phyloP scores from a whole-genome alignment of 768 basidiomycete species.

The Agrocybe chaxingu region DNA sequence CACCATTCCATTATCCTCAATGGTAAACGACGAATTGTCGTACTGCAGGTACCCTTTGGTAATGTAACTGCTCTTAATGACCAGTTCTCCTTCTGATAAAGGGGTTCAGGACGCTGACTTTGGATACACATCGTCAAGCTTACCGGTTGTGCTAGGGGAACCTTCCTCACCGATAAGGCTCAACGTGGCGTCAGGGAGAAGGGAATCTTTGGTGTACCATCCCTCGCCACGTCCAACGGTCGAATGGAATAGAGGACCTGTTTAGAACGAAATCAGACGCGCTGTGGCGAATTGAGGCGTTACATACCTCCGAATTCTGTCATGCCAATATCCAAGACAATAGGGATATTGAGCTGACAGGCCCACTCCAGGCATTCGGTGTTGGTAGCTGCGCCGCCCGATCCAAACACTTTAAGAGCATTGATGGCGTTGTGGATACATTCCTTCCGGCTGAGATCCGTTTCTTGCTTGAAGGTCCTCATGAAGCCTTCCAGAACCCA shows the following conservation, averaged over 20 bases:
- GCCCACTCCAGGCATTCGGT: conserved; percentile 27
- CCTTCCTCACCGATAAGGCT: conserved; percentile 23
- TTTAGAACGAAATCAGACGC: not conserved
- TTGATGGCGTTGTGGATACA: conserved; percentile 18
- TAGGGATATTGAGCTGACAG: conserved; percentile 18
- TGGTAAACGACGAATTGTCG: conserved; percentile 22
- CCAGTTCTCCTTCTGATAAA: conserved; percentile 27
- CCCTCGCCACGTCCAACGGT: conserved; percentile 18
- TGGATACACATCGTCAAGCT: not conserved
- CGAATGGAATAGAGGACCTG: conserved; percentile 28
- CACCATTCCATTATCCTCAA: conserved; percentile 22
- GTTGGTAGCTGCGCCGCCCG: conserved; percentile 28
- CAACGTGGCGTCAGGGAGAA: conserved; percentile 22
- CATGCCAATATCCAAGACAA: conserved; percentile 34
- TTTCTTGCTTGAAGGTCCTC: conserved; percentile 17
- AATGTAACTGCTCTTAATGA: conserved; percentile 24
- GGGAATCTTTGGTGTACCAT: conserved; percentile 19
- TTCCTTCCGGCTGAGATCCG: conserved; percentile 16
- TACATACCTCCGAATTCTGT: conserved; percentile 30
- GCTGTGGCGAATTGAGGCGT: not conserved
- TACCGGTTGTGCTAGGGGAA: conserved; percentile 16
- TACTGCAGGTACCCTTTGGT: conserved; percentile 25
- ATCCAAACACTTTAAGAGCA: conserved; percentile 22
- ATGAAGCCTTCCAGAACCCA: conserved; percentile 30
- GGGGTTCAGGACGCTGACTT: conserved; percentile 1